Evolutionary conservation across 495 filamentous ascomycete species (phyloP), one percentile per base, ranked within the genome.

Genomic region (Lophium mytilinum): DNA sequence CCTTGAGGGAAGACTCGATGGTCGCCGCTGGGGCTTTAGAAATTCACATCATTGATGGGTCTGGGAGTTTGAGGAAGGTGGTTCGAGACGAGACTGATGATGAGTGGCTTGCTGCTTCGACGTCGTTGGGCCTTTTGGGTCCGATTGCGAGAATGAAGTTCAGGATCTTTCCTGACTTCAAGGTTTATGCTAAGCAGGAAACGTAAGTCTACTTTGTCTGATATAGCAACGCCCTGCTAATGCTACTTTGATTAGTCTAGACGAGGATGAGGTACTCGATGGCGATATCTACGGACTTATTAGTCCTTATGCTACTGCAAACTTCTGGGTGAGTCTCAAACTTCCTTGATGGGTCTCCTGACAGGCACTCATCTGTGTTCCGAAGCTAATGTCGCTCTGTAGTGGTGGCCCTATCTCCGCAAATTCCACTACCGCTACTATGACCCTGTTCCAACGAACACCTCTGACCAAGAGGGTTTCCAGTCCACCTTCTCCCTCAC

Each of bases 371-470:
- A 30, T 30, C 24, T 30, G 6, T 30, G 24, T 3, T 30, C 24
- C 24, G 24, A 30, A 30, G 24, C 6, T 30, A 30, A 30, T 6
- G 6, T 30, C 3, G 2, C 6, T 30, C 6, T 3, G 3, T 30
- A 30, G 24, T 78, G 73, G 73, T 78, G 76, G 76, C 76, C 76
- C 0, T 76, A 75, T 58, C 64, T 71, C 48, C 65, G 62, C 53
- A 75, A 77, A 55, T 77, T 78, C 57, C 76, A 78, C 58, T 72
- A 75, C 58, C 69, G 76, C 24, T 77, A 76, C 59, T 78, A 78
- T 66, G 74, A 78, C 57, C 58, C 68, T 11, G 66, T 78, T 9
- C 70, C 74, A 0, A 58, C 66, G 19, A 71, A 69, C 34, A 63
- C 66, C 0, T 72, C 68, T 50, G 24, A 57, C 40, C 76, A 78